Evolutionary conservation across 352 stramenopile genomes (phyloP).

Genomic region (Globisporangium irregulare): DNA sequence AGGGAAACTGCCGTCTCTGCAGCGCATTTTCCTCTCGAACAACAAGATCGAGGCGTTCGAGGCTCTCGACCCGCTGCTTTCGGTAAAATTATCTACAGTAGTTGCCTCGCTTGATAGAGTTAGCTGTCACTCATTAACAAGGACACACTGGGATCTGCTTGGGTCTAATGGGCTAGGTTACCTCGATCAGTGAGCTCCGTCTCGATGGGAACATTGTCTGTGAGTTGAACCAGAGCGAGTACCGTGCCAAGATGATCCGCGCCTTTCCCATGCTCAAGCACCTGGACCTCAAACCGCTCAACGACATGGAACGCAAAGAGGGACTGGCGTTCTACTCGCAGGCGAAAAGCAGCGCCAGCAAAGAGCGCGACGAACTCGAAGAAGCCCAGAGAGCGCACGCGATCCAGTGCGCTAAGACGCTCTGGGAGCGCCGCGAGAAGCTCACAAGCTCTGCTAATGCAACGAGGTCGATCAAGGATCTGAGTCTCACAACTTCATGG

Average conservation of each 20-base stretch:
- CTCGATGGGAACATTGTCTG: constrained; percentile 83
- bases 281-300: constrained; percentile 80
- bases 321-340: constrained; percentile 28
- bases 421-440: constrained; percentile 35
- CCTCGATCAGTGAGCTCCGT: constrained; percentile 79
- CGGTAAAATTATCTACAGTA: constrained; percentile 20
- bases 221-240: constrained; percentile 43
- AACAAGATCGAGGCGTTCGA: constrained; percentile 83
- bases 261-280: constrained; percentile 76
- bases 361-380: constrained; percentile 48
- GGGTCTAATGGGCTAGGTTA: constrained; percentile 21
- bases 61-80: constrained; percentile 66
- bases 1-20: constrained; percentile 66
- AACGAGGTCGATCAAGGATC: constrained; percentile 1
- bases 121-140: neutral
- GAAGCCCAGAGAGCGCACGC: constrained; percentile 39
- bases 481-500: constrained; percentile 9
- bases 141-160: neutral
- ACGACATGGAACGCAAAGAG: constrained; percentile 72
- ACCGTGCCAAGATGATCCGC: constrained; percentile 68
- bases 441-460: neutral
- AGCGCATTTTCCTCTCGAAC: constrained; percentile 90
- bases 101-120: neutral
- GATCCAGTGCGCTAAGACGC: constrained; percentile 40
- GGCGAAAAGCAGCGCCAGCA: constrained; percentile 26